These are phyloP conservation scores for Talaromyces verruculosus DNA, from an alignment of 2,329 filamentous ascomycete species.

Conservation along the genomic window DNA sequence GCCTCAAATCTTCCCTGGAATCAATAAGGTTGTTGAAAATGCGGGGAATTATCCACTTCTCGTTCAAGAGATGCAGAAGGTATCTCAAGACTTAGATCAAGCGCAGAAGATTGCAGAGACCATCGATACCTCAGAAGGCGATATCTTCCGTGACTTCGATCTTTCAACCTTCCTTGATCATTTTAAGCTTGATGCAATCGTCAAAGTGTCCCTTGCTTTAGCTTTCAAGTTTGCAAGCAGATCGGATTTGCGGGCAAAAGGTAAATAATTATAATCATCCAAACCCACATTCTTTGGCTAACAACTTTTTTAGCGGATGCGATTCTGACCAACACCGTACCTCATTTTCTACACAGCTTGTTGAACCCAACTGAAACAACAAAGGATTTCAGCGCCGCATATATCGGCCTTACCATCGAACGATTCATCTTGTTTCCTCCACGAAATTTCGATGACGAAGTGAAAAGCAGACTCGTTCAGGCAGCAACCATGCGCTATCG, in stretches of 20 bases:
- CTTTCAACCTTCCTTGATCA: constrained; percentile 94
- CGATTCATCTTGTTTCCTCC: constrained; percentile 84
- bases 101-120: constrained; percentile 89
- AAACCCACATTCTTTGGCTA: constrained; percentile 7
- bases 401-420: constrained; percentile 78
- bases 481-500: constrained; percentile 69
- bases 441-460: constrained; percentile 77
- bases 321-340: constrained; percentile 79
- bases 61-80: constrained; percentile 79
- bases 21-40: constrained; percentile 70
- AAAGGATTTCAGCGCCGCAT: constrained; percentile 66
- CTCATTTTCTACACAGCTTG: constrained; percentile 74
- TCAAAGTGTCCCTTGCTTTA: constrained; percentile 82
- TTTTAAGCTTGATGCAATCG: constrained; percentile 85
- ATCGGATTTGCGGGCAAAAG: constrained; percentile 83
- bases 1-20: constrained; percentile 80
- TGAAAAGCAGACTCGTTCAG: constrained; percentile 64
- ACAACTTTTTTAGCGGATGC: constrained; percentile 66
- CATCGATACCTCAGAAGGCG: constrained; percentile 84
- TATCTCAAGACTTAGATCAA: constrained; percentile 76
- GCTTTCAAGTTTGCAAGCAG: constrained; percentile 84
- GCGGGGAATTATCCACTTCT: constrained; percentile 82
- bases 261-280: constrained; percentile 50
- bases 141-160: constrained; percentile 94
- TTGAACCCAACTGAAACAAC: constrained; percentile 63